Evolutionary conservation across 768 basidiomycete genomes (phyloP).

Genomic region (Hygrocybe punicea): DNA sequence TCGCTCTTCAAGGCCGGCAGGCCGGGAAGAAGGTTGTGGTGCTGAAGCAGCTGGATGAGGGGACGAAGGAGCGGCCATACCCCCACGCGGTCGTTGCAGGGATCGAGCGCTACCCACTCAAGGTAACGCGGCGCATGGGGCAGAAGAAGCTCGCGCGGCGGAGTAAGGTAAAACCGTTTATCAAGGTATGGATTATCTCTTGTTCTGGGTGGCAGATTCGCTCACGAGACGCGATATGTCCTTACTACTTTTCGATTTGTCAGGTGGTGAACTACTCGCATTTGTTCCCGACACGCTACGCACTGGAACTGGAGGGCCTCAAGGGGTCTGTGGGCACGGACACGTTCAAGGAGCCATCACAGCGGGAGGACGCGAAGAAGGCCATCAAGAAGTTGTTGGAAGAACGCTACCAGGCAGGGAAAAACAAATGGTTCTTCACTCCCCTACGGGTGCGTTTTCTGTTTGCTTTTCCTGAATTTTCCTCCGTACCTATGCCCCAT

Average conservation of each 20-base stretch:
- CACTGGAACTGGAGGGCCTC: constrained; percentile 90
- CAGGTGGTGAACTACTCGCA: constrained; percentile 97
- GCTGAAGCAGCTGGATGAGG: constrained; percentile 96
- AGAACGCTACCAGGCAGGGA: constrained; percentile 88
- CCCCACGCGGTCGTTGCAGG: constrained; percentile 98
- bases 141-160: constrained; percentile 89
- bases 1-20: constrained; percentile 98
- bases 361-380: constrained; percentile 94
- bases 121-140: constrained; percentile 97
- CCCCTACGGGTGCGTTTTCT: constrained; percentile 62
- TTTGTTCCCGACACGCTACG: constrained; percentile 98
- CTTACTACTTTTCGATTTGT: not conserved
- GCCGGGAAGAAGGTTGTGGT: constrained; percentile 99
- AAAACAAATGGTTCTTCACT: constrained; percentile 99
- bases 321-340: constrained; percentile 83
- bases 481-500: too few species aligned
- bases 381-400: constrained; percentile 93
- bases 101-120: constrained; percentile 95
- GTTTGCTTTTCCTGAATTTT: not conserved
- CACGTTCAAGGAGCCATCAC: constrained; percentile 96
- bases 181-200: constrained; percentile 70
- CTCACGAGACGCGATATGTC: not conserved
- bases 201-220: not conserved
- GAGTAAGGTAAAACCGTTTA: constrained; percentile 99
- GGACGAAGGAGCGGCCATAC: constrained; percentile 93